Conservation (phyloP, 495 filamentous ascomycete species). For the Apiosordaria backusii region DNA sequence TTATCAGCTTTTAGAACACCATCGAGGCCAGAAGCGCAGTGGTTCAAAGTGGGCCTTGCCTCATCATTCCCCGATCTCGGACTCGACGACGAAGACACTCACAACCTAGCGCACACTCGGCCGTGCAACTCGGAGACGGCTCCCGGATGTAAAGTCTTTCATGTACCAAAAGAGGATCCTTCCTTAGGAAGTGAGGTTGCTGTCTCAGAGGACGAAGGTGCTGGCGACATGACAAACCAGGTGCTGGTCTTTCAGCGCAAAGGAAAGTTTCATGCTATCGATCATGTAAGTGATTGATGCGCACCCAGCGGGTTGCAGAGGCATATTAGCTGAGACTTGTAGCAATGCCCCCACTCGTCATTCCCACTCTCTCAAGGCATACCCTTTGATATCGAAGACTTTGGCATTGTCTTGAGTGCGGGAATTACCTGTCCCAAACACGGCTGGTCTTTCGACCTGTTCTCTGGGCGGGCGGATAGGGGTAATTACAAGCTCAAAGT, state of each 20-base stretch:
- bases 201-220: conserved; percentile 17
- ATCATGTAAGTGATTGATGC: conserved; percentile 47
- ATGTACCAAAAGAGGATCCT: conserved; percentile 42
- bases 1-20: conserved; percentile 30
- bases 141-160: conserved; percentile 55
- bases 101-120: conserved; percentile 27
- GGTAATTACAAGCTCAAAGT: conserved; percentile 56
- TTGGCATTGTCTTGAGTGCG: conserved; percentile 48
- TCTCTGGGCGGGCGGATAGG: conserved; percentile 52
- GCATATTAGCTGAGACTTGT: not conserved
- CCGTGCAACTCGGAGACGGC: conserved; percentile 29
- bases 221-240: conserved; percentile 50
- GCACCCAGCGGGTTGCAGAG: not conserved
- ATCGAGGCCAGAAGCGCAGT: conserved; percentile 32
- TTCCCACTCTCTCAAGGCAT: conserved; percentile 54
- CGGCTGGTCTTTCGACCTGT: conserved; percentile 59
- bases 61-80: conserved; percentile 52
- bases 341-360: conserved; percentile 61
- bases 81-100: conserved; percentile 29
- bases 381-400: conserved; percentile 63
- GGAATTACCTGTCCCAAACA: conserved; percentile 60
- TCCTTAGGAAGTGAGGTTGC: conserved; percentile 44
- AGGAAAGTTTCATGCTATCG: conserved; percentile 56
- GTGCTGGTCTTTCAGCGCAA: conserved; percentile 57
- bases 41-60: conserved; percentile 46